These are phyloP conservation scores for Ophiosphaerella korrae DNA, from an alignment of 2,329 filamentous ascomycete species.

Conservation along the genomic window DNA sequence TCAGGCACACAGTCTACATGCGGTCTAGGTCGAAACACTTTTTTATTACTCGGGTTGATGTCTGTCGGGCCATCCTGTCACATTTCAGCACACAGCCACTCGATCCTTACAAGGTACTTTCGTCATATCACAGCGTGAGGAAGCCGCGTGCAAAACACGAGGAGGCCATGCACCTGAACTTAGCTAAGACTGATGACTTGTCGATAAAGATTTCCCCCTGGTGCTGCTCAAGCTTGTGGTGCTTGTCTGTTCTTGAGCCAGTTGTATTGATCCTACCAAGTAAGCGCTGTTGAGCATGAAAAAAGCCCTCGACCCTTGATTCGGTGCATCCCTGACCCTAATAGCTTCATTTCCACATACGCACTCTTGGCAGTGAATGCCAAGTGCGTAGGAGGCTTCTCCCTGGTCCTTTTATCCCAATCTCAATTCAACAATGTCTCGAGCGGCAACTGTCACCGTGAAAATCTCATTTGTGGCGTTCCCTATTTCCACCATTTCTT, in stretches of 20 bases:
- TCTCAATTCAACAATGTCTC: neutral
- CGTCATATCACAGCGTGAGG: no score
- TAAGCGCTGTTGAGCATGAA: slow-evolving; percentile 1
- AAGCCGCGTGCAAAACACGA: neutral
- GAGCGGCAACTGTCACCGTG: neutral
- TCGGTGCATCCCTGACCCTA: slow-evolving; percentile 3
- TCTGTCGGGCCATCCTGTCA: no score
- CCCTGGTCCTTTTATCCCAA: neutral
- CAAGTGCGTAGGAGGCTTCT: slow-evolving; percentile 1
- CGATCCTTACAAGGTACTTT: no score
- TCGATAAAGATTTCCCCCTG: no score
- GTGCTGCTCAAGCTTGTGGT: no score
- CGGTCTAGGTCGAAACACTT: no score
- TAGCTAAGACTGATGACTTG: no score
- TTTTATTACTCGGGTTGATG: no score
- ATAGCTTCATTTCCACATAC: slow-evolving; percentile 13
- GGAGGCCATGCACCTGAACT: neutral
- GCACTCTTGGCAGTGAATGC: slow-evolving; percentile 2
- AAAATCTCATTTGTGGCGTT: neutral
- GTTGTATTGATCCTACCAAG: neutral
- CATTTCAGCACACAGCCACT: no score
- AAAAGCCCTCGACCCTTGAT: slow-evolving; percentile 1
- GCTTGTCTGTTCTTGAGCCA: no score
- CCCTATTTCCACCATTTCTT: neutral
- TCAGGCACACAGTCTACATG: no score